Percentiles rank a stretch among this genome's conserved stretches.
Evolutionary conservation across 345 rosid genomes (phyloP).

Genomic region (Xanthoceras sorbifolium): DNA sequence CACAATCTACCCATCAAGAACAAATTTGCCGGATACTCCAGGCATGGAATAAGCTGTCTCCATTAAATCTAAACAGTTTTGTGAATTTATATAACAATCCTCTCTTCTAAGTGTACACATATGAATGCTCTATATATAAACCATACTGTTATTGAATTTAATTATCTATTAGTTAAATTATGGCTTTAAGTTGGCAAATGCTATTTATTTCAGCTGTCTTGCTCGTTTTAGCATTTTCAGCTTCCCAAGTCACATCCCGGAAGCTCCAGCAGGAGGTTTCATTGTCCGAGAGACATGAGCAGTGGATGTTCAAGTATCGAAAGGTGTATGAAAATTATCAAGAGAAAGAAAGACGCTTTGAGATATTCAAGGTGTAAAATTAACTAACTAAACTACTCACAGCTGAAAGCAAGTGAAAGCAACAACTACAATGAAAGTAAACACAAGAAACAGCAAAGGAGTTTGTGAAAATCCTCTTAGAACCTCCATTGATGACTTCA

Average conservation of each 20-base stretch:
- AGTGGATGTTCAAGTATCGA: conserved; percentile 35
- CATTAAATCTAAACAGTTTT: not conserved
- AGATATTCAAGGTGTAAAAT: conserved; percentile 38
- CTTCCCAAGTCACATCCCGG: conserved; percentile 18
- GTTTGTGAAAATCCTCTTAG: no score
- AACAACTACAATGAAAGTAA: no score
- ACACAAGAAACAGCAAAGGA: no score
- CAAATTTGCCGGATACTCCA: conserved; percentile 12
- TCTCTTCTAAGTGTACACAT: not conserved
- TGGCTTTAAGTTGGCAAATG: conserved; percentile 10
- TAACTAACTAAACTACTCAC: no score
- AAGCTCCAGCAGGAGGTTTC: conserved; percentile 18
- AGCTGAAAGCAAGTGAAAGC: no score
- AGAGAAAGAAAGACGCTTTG: conserved; percentile 30
- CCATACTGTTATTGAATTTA: no score
- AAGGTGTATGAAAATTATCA: conserved; percentile 18
- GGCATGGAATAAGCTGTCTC: not conserved
- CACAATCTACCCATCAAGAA: conserved; percentile 13
- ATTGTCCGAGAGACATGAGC: conserved; percentile 30
- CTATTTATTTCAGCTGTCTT: not conserved
- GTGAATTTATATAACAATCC: not conserved
- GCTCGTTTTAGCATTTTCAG: not conserved
- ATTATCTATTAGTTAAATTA: not conserved
- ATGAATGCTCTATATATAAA: conserved; percentile 15
- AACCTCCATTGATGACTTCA: no score